A percentile compares a stretch with the other conserved stretches of the same genome.
Evolutionary conservation across 345 rosid genomes (phyloP).

Genomic region (Citrus cavaleriei): DNA sequence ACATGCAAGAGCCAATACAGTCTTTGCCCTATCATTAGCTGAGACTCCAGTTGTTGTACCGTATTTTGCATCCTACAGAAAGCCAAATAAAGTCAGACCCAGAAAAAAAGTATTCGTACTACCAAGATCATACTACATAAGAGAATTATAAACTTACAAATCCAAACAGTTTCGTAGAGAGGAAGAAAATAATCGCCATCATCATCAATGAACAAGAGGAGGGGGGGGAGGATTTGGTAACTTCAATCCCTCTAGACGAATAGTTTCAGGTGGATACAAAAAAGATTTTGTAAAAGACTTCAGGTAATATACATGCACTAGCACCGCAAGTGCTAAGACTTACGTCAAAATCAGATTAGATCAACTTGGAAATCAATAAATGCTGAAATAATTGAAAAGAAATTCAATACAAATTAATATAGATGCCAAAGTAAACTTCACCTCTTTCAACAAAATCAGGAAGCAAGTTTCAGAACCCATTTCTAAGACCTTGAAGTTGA

Average conservation of each 20-base stretch:
- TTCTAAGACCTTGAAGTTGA: background rate
- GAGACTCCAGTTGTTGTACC: conserved; percentile 93
- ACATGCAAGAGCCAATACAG: conserved; percentile 64
- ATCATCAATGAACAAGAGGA: background rate
- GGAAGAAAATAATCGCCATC: background rate
- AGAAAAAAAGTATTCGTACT: background rate
- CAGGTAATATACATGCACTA: too few relatives aligned
- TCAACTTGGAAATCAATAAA: background rate
- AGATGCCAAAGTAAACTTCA: background rate
- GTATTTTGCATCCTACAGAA: conserved; percentile 62
- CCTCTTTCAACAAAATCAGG: background rate
- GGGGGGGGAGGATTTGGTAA: background rate
- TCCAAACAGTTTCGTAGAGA: background rate
- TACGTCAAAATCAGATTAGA: background rate
- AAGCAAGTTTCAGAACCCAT: background rate
- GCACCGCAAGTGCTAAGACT: background rate
- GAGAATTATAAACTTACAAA: background rate
- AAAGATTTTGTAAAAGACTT: too few relatives aligned
- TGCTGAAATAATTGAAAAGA: background rate
- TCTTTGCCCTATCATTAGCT: conserved; percentile 80
- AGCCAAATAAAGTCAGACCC: background rate
- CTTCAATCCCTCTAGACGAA: background rate
- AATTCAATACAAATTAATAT: background rate
- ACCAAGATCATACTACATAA: background rate
- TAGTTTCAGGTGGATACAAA: background rate